Conservation (phyloP, 306 rosid genomes). For the Vigna reflexopilosa region DNA sequence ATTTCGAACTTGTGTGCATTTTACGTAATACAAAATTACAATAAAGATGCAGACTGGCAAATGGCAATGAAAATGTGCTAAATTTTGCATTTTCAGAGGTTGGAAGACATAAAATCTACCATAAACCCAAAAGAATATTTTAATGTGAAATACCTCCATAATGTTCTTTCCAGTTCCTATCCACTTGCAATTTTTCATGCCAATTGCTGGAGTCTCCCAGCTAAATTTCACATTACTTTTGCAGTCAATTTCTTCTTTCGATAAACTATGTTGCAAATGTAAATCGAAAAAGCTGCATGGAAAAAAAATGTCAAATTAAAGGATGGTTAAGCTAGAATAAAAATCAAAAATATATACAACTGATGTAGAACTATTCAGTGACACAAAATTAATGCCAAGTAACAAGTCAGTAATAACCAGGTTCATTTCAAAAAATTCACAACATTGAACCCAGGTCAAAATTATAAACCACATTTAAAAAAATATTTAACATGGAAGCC, state of each 20-base stretch:
- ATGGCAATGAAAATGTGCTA: conserved; percentile 19
- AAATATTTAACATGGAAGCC: not conserved
- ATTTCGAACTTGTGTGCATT: not conserved
- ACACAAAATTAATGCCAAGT: not conserved
- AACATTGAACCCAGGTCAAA: conserved; percentile 15
- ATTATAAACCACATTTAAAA: not conserved
- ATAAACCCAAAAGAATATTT: conserved; percentile 29
- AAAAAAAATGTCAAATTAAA: conserved; percentile 25
- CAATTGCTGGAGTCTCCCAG: conserved; percentile 81
- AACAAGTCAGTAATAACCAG: conserved; percentile 2
- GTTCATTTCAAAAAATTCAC: not conserved
- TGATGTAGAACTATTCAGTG: conserved; percentile 19
- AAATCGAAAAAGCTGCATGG: conserved; percentile 66
- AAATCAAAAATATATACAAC: not conserved
- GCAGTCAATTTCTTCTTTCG: conserved; percentile 67
- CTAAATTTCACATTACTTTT: conserved; percentile 61
- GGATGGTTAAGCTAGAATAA: conserved; percentile 12
- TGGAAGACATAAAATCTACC: conserved; percentile 20
- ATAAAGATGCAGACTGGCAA: conserved; percentile 19
- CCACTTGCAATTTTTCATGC: conserved; percentile 86
- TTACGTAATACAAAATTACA: conserved; percentile 20
- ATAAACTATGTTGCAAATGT: conserved; percentile 71
- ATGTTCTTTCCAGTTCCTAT: conserved; percentile 80
- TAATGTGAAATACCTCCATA: conserved; percentile 60
- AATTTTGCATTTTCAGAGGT: conserved; percentile 31